phyloP scores from a whole-genome alignment of 1,284 basidiomycete species.

The Ustilago loliicola region DNA sequence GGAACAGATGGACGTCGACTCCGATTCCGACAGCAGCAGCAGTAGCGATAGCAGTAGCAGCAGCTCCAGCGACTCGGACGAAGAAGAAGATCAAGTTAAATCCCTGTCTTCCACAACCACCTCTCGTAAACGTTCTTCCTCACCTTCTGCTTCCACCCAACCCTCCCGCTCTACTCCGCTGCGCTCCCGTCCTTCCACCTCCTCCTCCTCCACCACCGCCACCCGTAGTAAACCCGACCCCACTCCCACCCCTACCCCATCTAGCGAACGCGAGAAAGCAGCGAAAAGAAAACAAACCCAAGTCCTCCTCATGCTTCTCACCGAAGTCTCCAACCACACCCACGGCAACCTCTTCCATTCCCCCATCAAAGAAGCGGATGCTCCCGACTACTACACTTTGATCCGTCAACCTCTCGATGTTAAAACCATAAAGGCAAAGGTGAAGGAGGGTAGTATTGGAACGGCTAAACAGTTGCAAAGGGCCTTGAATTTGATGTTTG shows the following conservation, averaged over 20 bases:
- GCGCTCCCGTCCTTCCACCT: neutral
- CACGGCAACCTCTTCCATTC: conserved; percentile 68
- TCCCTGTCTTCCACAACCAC: conserved; percentile 17
- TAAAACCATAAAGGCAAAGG: conserved; percentile 63
- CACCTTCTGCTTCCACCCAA: neutral
- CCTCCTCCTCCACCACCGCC: neutral
- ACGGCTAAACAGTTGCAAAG: conserved; percentile 51
- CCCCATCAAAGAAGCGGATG: conserved; percentile 67
- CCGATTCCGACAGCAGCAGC: conserved; percentile 7
- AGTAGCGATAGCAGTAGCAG: neutral
- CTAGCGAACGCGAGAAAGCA: conserved; percentile 26
- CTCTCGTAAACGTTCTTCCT: conserved; percentile 16
- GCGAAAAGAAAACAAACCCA: conserved; percentile 60
- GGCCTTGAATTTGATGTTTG: conserved; percentile 64
- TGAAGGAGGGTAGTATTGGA: conserved; percentile 63
- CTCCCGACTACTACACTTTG: conserved; percentile 65
- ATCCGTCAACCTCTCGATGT: conserved; percentile 65
- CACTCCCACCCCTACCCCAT: neutral
- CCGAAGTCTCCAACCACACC: conserved; percentile 66
- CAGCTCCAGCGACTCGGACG: conserved; percentile 11
- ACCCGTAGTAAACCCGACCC: conserved; percentile 7
- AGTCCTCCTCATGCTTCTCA: conserved; percentile 63
- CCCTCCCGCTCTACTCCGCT: conserved; percentile 1
- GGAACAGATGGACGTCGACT: conserved; percentile 23
- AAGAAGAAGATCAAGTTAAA: conserved; percentile 37